Base-by-base conservation (phyloP, 2,329 filamentous ascomycete genomes). In the Hymenoscyphus salicellus region DNA sequence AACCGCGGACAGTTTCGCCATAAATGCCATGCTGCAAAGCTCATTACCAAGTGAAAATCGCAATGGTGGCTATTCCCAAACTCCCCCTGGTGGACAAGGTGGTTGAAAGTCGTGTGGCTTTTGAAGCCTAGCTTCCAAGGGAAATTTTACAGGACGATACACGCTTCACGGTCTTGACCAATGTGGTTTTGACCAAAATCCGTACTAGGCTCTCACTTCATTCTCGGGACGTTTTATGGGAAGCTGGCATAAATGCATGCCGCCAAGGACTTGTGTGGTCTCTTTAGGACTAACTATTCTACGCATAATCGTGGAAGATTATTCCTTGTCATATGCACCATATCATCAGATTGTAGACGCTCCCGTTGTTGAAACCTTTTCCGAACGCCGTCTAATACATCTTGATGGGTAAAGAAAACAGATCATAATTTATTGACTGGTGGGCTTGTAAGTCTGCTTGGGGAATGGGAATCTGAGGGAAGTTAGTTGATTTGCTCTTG, bases 401-500 rank as follows among this genome's bases (percentile, higher is more conserved):
- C 73, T 74, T 70, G 74, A 71, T 76, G 73, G 72, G 73, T 74
- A 73, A 52, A 52, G 46, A 76, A 74, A 75, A 43, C 26, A 23
- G 60, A 58, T 58, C 61, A 60, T 52, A 67, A 52, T 70, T 62
- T 72, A 72, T 56, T 73, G 61, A 63, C 64, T 66, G 55, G 80
- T 80, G 69, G 83, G 76, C 72, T 83, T 78, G 80, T 92, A 94
- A 70, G 86, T 81, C 79, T 93, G 87, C 84, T 94, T 93, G 75
- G 90, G 90, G 83, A 87, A 90, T 71, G 91, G 91, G 82, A 87
- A 56, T 59, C 23, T 58, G 62, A 61, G 57, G 64, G 58, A 63
- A 60, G 30, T 30, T 56, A 49, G 46, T 52, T 52, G 20, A 26
- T 52, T 16, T 52, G 1, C 46, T 52, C 46, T 52, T 26, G 46